These are phyloP conservation scores for Phytopythium boreale DNA, from an alignment of 352 stramenopile species.

Conservation along the genomic window DNA sequence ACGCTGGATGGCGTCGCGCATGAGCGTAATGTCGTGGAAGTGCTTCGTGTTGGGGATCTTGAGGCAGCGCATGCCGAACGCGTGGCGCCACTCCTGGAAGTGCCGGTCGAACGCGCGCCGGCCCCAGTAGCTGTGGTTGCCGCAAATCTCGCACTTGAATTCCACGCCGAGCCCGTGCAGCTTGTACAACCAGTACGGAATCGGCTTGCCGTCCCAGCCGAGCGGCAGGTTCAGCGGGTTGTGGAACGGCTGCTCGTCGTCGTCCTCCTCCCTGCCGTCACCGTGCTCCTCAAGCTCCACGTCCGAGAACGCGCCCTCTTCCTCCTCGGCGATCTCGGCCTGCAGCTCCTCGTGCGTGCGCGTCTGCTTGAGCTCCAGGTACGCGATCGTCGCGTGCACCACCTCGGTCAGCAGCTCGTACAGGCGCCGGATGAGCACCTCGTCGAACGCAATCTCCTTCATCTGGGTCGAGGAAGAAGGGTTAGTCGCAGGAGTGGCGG, in stretches of 20 bases:
- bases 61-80: constrained; percentile 97
- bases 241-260: constrained; percentile 97
- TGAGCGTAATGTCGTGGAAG: constrained; percentile 99
- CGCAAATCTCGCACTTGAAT: constrained; percentile 99
- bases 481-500: constrained; percentile 10
- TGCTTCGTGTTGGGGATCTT: constrained; percentile 99
- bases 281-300: constrained; percentile 70
- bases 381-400: constrained; percentile 80
- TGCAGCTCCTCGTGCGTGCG: constrained; percentile 86
- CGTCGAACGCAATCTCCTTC: constrained; percentile 63
- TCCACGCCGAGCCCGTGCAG: constrained; percentile 98
- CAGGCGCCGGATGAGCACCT: constrained; percentile 68
- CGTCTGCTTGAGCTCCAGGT: constrained; percentile 86
- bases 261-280: constrained; percentile 78
- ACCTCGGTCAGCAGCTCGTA: constrained; percentile 82
- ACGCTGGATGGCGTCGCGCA: constrained; percentile 93
- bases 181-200: constrained; percentile 99
- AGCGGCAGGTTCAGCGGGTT: constrained; percentile 99
- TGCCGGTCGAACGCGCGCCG: constrained; percentile 96
- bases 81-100: constrained; percentile 98
- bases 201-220: constrained; percentile 99
- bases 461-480: constrained; percentile 20
- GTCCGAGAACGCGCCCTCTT: constrained; percentile 81
- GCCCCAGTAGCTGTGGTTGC: constrained; percentile 98
- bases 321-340: constrained; percentile 83